Conservation (phyloP, 2,329 filamentous ascomycete genomes). For the Parastagonospora avenae region DNA sequence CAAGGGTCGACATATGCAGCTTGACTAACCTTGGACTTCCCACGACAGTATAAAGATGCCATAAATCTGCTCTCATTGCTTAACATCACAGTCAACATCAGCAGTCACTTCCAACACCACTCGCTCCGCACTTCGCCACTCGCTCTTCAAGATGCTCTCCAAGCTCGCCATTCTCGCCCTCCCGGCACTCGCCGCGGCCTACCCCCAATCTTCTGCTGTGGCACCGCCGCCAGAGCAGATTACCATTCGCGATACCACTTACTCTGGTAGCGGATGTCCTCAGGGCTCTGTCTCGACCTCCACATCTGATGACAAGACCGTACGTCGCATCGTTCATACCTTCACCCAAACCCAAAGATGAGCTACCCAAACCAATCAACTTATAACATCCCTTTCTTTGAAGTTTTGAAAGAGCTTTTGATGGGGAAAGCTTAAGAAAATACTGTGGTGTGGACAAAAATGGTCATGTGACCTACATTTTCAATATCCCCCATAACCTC, state of each 20-base stretch:
- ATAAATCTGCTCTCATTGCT: slow-evolving; percentile 12
- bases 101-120: slow-evolving; percentile 19
- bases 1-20: slow-evolving; percentile 2
- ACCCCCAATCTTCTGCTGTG: slow-evolving; percentile 18
- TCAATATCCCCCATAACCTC: too few relatives aligned
- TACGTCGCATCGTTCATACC: slow-evolving; percentile 14
- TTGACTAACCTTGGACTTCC: neutral
- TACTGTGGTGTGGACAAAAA: too few relatives aligned
- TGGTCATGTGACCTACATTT: too few relatives aligned
- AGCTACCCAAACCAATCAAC: too few relatives aligned
- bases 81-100: slow-evolving; percentile 36
- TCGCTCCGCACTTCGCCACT: slow-evolving; percentile 1
- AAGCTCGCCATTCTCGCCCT: slow-evolving; percentile 35
- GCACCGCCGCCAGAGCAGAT: slow-evolving; percentile 31
- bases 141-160: slow-evolving; percentile 34
- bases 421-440: too few relatives aligned
- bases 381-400: too few relatives aligned
- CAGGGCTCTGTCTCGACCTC: slow-evolving; percentile 41
- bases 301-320: slow-evolving; percentile 40
- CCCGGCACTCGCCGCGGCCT: slow-evolving; percentile 33
- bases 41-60: slow-evolving; percentile 32
- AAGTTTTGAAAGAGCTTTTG: too few relatives aligned
- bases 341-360: neutral
- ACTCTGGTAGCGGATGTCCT: slow-evolving; percentile 43
- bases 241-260: slow-evolving; percentile 36